Base-by-base conservation (phyloP, 106 monocot species). In the Dioscorea zingiberensis region DNA sequence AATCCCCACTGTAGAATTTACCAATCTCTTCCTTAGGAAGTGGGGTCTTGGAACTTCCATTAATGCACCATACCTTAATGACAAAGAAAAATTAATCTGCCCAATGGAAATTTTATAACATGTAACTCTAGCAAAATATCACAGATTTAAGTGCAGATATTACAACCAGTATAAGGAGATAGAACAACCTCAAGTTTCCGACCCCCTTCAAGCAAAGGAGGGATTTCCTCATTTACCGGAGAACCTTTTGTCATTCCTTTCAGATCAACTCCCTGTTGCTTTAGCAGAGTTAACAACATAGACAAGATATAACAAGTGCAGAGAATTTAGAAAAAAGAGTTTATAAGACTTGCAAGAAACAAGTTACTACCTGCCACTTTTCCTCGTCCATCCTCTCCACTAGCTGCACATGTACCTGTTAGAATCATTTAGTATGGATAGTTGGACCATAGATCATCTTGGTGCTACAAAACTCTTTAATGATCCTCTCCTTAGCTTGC, bases 1-100 rank as follows among this genome's bases (percentile, higher is more conserved):
- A n/a, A n/a, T n/a, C n/a, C 44, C 97, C 97, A 64, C 86, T 77
- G 47, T 84, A 98, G 64, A 98, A 92, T 86, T 89, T 98, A 55
- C 97, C 97, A 64, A 89, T 81, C 32, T 98, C 92, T 60, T 92
- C 92, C 48, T 61, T 81, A 38, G 77, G 68, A 71, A 98, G 27
- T 64, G 80, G 68, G 13, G 70, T 98, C 70, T 98, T 98, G 7
- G 85, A 88, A 77, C 88, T 86, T 17, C 92, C 92, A 80, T 93
- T 89, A 57, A 98, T 86, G 68, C 84, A 79, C 92, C 72, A 83
- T 32, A 79, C 77, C 87, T 83, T 44, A 10, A 62, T 51, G 18
- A 71, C 2, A 55, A 22, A 21, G 12, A 4, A 19, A 22, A 16
- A 8, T 45, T 63, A 38, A 2, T 63, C 21, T 22, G 30, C 18